Base-by-base conservation (phyloP, 2,329 filamentous ascomycete genomes). In the Ophiostoma quercus region DNA sequence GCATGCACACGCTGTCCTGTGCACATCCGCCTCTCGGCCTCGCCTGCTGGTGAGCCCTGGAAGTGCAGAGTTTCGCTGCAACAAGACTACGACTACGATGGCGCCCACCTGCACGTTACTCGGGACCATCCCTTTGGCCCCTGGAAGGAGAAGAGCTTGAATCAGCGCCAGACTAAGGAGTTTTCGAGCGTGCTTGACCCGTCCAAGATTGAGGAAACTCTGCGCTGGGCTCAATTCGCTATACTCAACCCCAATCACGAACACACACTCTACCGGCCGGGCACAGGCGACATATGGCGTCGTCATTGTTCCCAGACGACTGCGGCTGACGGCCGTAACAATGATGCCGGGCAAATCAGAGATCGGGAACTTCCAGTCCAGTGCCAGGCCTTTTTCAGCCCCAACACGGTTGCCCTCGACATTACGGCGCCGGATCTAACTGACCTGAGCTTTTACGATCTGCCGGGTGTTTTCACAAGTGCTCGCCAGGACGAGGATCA, bases 1-100 rank as follows among this genome's bases (percentile, higher is more conserved):
- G 91, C 90, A 0, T 96, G 93, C 75, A 97, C 93, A 0, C 81
- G 90, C 0, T 96, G 92, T 71, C 92, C 92, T 0, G 84, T 96
- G 0, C 90, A 93, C 69, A 95, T 96, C 67, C 89, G 90, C 0
- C 83, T 92, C 0, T 89, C 85, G 0, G 80, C 84, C 1, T 82
- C 86, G 1, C 79, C 80, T 19, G 81, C 25, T 2, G 68, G 66
- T 14, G 71, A 39, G 19, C 80, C 0, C 0, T 95, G 92, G 89
- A 86, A 82, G 0, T 95, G 92, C 68, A 82, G 83, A 0, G 84
- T 96, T 0, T 87, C 83, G 0, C 78, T 96, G 0, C 85, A 89
- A 3, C 83, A 85, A 8, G 85, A 87, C n/a, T 94, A 90, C 74
- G 69, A 68, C 14, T 73, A 74, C 34, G 66, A 51, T 66, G 71